phyloP scores from a whole-genome alignment of 257 asterid genomes.

The Nicotiana undulata region DNA sequence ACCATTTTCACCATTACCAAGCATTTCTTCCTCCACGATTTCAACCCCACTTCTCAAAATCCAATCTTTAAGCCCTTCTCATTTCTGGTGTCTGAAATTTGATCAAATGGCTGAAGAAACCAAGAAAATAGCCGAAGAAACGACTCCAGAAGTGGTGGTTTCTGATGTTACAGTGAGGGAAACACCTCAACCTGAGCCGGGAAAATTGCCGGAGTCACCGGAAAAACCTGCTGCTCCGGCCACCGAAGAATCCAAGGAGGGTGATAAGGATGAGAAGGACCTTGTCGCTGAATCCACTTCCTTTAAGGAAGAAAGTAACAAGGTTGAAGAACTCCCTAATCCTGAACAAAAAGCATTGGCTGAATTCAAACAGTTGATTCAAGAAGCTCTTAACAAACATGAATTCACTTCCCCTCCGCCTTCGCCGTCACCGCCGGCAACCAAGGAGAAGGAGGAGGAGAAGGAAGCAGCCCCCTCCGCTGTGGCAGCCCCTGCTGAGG shows the following conservation, averaged over 20 bases:
- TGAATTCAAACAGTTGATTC: conserved; percentile 62
- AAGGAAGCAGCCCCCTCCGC: conserved; percentile 31
- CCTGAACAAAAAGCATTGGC: conserved; percentile 91
- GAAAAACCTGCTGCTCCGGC: conserved; percentile 15
- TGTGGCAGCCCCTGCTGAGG: conserved; percentile 17
- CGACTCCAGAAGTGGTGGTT: conserved; percentile 37
- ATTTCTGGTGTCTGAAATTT: neutral
- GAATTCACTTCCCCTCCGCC: conserved; percentile 79
- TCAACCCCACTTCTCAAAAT: neutral
- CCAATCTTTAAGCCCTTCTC: neutral
- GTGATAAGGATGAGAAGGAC: conserved; percentile 22
- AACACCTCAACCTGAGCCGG: conserved; percentile 32
- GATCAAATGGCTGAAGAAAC: conserved; percentile 72
- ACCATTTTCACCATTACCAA: conserved; percentile 1
- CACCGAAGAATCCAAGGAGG: conserved; percentile 6
- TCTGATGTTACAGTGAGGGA: conserved; percentile 52
- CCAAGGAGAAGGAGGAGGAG: conserved; percentile 29
- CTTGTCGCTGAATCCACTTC: conserved; percentile 54
- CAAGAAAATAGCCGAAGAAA: conserved; percentile 44
- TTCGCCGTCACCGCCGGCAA: conserved; percentile 19
- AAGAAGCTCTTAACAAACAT: conserved; percentile 65
- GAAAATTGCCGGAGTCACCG: conserved; percentile 16
- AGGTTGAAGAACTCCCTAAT: conserved; percentile 75
- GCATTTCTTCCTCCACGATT: neutral
- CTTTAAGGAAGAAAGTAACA: conserved; percentile 87